Conservation (phyloP, 371 early-diverging fungal species). For the Synchytrium microbalum region DNA sequence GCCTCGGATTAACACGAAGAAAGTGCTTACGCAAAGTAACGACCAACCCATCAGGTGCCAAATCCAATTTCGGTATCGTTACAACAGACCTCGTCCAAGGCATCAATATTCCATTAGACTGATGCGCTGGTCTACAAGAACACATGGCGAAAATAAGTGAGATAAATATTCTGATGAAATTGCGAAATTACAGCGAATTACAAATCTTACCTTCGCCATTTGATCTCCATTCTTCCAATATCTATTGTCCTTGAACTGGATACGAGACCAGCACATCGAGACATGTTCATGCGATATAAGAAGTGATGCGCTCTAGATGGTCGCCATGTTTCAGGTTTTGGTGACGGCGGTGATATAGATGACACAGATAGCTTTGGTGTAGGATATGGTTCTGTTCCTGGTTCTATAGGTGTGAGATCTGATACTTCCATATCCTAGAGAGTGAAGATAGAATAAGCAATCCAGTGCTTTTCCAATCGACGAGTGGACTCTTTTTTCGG, state of each 20-base stretch:
- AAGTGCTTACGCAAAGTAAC: conserved; percentile 9
- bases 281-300: not conserved
- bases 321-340: conserved; percentile 1
- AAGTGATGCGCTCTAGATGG: conserved; percentile 3
- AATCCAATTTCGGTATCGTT: conserved; percentile 12
- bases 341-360: not conserved
- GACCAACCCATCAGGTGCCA: conserved; percentile 11
- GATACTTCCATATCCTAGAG: not conserved
- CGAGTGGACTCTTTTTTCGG: not conserved
- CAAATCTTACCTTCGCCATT: conserved; percentile 38
- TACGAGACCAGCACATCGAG: not conserved
- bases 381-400: conserved; percentile 8
- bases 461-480: not conserved
- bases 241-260: not conserved
- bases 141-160: conserved; percentile 3
- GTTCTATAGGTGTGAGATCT: conserved; percentile 17
- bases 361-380: not conserved
- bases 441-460: not conserved
- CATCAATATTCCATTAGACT: conserved; percentile 6
- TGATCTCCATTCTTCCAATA: conserved; percentile 14
- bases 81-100: conserved; percentile 14
- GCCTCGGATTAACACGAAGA: not conserved
- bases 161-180: conserved; percentile 16
- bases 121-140: conserved; percentile 9
- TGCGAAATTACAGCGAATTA: no score